phyloP scores from a whole-genome alignment of 1,284 basidiomycete species.

The Puccinia brachypodii region DNA sequence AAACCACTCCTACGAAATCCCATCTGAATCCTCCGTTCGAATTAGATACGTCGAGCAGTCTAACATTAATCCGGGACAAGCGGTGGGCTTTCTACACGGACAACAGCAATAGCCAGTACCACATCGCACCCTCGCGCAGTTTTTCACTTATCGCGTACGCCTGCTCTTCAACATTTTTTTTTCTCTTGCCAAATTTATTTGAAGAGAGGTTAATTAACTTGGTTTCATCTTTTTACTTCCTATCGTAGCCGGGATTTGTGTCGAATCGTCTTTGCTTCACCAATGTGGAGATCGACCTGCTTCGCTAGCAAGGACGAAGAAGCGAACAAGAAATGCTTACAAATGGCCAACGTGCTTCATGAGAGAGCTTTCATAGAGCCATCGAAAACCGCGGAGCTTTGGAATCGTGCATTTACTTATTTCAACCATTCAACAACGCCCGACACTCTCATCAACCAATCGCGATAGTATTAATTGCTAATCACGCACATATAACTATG shows the following conservation, averaged over 20 bases:
- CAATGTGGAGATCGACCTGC: constrained; percentile 25
- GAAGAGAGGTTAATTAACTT: background rate
- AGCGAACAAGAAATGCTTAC: constrained; percentile 17
- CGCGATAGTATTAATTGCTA: background rate
- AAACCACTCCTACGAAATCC: background rate
- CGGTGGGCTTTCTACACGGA: constrained; percentile 40
- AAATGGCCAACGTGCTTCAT: constrained; percentile 23
- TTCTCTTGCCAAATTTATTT: background rate
- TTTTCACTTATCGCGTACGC: constrained; percentile 31
- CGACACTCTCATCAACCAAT: constrained; percentile 7
- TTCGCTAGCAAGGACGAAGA: constrained; percentile 7
- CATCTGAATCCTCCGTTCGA: background rate
- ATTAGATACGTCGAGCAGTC: constrained; percentile 23
- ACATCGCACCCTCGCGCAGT: constrained; percentile 23
- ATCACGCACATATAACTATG: too few species aligned
- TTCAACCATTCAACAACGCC: constrained; percentile 14
- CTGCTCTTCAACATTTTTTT: too few species aligned
- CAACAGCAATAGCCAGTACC: constrained; percentile 24
- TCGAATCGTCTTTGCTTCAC: constrained; percentile 28
- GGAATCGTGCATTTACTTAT: constrained; percentile 29
- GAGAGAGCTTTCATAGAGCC: constrained; percentile 31
- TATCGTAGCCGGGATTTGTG: constrained; percentile 28
- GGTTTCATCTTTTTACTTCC: background rate
- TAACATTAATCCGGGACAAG: constrained; percentile 22
- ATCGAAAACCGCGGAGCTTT: constrained; percentile 28